Conservation (phyloP, 345 rosid species). For the Bruguiera sexangula region DNA sequence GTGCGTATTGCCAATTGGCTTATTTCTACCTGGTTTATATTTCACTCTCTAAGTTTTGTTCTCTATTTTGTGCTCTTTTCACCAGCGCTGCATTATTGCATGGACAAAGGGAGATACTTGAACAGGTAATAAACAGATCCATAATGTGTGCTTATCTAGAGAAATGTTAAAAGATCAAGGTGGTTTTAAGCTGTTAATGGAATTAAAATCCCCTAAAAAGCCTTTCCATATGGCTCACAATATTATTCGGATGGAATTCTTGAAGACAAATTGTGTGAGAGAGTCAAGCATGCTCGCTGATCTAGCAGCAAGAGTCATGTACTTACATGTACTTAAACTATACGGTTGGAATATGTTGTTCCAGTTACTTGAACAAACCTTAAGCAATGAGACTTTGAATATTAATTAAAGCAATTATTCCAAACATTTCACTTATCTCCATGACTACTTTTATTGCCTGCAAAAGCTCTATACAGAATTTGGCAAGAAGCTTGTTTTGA, state of each 20-base stretch:
- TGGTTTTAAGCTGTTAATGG: neutral
- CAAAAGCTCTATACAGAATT: too few relatives aligned
- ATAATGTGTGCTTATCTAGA: slow-evolving; percentile 1
- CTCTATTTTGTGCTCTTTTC: slow-evolving; percentile 23
- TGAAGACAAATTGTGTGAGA: neutral
- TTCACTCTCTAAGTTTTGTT: slow-evolving; percentile 5
- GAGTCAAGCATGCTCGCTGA: neutral
- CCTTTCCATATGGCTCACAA: neutral
- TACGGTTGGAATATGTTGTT: too few relatives aligned
- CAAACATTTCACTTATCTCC: too few relatives aligned
- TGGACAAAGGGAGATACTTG: slow-evolving; percentile 81
- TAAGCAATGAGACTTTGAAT: too few relatives aligned
- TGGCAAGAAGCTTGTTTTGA: too few relatives aligned
- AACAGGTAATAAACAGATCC: slow-evolving; percentile 51
- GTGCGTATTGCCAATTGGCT: slow-evolving; percentile 48
- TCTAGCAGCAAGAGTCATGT: neutral
- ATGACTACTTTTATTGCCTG: too few relatives aligned
- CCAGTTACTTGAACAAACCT: too few relatives aligned
- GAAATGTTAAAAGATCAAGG: neutral
- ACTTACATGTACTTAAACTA: too few relatives aligned
- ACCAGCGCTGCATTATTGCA: slow-evolving; percentile 81
- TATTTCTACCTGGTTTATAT: slow-evolving; percentile 6
- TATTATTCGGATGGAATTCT: neutral
- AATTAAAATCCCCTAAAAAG: neutral
- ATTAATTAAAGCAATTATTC: too few relatives aligned